Evolutionary conservation across 176 grass and related monocot genomes (phyloP).

Genomic region (Zizania latifolia): DNA sequence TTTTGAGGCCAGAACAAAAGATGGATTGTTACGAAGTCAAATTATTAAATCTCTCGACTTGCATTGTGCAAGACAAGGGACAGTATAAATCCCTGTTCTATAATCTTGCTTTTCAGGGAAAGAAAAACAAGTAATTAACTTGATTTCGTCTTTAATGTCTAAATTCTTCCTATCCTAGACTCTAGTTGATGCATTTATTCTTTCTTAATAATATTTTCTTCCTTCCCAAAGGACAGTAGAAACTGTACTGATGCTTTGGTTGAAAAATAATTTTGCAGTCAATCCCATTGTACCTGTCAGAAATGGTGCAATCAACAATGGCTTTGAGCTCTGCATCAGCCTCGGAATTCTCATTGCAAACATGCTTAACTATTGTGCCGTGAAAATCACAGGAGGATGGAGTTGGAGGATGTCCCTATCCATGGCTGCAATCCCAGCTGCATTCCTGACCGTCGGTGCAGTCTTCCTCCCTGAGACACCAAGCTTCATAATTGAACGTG

Average conservation of each 20-base stretch:
- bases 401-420: slow-evolving; percentile 86
- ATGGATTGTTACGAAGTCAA: no score
- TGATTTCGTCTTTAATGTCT: background rate
- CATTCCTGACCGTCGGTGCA: slow-evolving; percentile 50
- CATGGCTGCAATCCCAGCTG: slow-evolving; percentile 64
- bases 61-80: background rate
- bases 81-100: background rate
- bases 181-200: background rate
- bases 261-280: slow-evolving; percentile 44
- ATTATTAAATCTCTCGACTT: no score
- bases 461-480: slow-evolving; percentile 82
- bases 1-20: no score
- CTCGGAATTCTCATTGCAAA: slow-evolving; percentile 72
- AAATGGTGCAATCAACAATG: slow-evolving; percentile 89
- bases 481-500: slow-evolving; percentile 59
- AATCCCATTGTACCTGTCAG: slow-evolving; percentile 80
- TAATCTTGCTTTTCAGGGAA: background rate
- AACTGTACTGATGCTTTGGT: background rate
- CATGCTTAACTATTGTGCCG: slow-evolving; percentile 73
- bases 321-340: slow-evolving; percentile 71
- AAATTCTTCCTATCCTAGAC: background rate
- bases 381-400: slow-evolving; percentile 41
- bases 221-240: background rate
- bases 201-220: background rate
- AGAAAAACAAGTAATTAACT: background rate